Evolutionary conservation across 1,284 basidiomycete species (phyloP).

Genomic region (Grifola frondosa): DNA sequence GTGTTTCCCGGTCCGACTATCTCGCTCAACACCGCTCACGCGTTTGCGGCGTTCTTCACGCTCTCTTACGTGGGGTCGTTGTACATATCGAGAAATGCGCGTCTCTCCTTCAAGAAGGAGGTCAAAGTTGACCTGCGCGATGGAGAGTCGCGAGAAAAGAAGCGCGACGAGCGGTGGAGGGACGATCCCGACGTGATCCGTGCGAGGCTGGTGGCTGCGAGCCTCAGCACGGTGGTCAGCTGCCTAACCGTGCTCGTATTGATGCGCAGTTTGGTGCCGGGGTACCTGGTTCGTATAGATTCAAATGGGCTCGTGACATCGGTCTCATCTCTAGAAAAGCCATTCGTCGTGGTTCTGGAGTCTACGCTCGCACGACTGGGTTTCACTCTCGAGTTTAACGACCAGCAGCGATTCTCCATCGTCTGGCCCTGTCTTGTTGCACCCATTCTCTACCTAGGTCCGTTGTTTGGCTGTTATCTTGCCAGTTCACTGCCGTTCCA

Average conservation of each 20-base stretch:
- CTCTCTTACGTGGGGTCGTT: slow-evolving; percentile 33
- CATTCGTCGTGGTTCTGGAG: slow-evolving; percentile 14
- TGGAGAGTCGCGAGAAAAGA: slow-evolving; percentile 21
- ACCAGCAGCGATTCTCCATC: slow-evolving; percentile 17
- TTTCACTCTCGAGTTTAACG: slow-evolving; percentile 26
- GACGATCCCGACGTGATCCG: slow-evolving; percentile 76
- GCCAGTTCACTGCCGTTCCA: slow-evolving; percentile 63
- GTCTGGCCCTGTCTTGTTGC: slow-evolving; percentile 67
- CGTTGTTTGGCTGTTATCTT: slow-evolving; percentile 69
- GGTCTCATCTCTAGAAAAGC: slow-evolving; percentile 9
- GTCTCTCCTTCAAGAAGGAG: slow-evolving; percentile 25
- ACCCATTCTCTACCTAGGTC: slow-evolving; percentile 81
- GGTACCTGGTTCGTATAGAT: slow-evolving; percentile 31
- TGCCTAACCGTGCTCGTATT: slow-evolving; percentile 44
- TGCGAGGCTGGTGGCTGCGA: slow-evolving; percentile 61
- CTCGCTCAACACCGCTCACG: slow-evolving; percentile 26
- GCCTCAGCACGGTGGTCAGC: slow-evolving; percentile 53
- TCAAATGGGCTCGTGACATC: too few relatives aligned
- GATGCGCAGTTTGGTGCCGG: slow-evolving; percentile 31
- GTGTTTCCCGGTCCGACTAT: slow-evolving; percentile 25
- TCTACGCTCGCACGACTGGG: slow-evolving; percentile 30
- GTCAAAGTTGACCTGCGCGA: slow-evolving; percentile 5
- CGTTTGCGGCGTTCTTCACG: slow-evolving; percentile 28
- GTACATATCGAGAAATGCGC: slow-evolving; percentile 29
- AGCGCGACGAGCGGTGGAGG: slow-evolving; percentile 50